Conservation (phyloP, 805 yeast species). For the Candida schatavii region DNA sequence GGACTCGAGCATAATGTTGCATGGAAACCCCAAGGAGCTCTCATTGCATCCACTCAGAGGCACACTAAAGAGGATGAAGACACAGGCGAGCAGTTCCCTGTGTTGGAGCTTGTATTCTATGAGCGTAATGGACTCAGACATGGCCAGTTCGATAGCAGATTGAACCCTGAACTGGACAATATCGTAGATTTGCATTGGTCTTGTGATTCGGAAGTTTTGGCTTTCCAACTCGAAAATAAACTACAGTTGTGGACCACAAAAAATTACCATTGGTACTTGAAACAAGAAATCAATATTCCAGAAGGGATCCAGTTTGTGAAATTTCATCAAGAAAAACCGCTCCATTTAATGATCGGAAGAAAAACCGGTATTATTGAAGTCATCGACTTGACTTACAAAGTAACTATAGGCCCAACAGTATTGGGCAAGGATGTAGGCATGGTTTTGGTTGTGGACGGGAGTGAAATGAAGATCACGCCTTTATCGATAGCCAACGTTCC, state of each 20-base stretch:
- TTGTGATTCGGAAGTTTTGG: constrained; percentile 71
- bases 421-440: constrained; percentile 75
- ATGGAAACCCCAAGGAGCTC: constrained; percentile 91
- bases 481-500: constrained; percentile 84
- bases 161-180: constrained; percentile 44
- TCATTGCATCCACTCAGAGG: constrained; percentile 80
- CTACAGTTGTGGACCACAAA: constrained; percentile 90
- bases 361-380: constrained; percentile 47
- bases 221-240: constrained; percentile 57
- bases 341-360: constrained; percentile 67
- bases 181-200: constrained; percentile 73
- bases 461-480: constrained; percentile 71
- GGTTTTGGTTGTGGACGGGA: constrained; percentile 79
- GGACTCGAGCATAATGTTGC: constrained; percentile 69
- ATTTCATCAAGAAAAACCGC: constrained; percentile 91
- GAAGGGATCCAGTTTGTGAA: constrained; percentile 42
- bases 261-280: constrained; percentile 94
- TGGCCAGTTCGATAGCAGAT: constrained; percentile 74
- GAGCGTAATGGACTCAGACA: constrained; percentile 93
- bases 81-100: constrained; percentile 15
- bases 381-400: constrained; percentile 63
- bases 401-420: constrained; percentile 64
- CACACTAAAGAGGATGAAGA: constrained; percentile 51
- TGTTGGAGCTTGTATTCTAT: constrained; percentile 65
- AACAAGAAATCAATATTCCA: constrained; percentile 60